A percentile compares a stretch with the other conserved stretches of the same genome.
phyloP scores from a whole-genome alignment of 2,329 filamentous ascomycete genomes.

The Pyricularia grisea region DNA sequence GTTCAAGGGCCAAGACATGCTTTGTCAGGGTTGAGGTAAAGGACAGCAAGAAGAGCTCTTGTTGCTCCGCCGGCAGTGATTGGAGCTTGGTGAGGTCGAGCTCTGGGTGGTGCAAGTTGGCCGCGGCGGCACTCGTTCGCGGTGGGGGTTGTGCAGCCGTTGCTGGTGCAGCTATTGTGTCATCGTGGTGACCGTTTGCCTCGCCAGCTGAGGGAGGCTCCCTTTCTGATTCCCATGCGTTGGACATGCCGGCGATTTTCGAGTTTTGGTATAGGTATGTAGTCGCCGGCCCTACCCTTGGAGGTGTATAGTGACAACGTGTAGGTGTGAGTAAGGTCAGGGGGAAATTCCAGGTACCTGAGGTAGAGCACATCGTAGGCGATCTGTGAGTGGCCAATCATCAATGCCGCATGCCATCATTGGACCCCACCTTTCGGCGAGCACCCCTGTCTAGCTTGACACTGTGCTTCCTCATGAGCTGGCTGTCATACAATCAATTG shows the following conservation, averaged over 20 bases:
- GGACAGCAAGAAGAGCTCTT: constrained; percentile 86
- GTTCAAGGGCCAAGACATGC: constrained; percentile 65
- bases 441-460: not conserved
- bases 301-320: not conserved
- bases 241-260: constrained; percentile 3
- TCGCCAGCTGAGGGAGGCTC: not conserved
- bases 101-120: constrained; percentile 51
- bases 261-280: not conserved
- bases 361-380: not conserved
- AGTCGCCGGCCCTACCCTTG: not conserved
- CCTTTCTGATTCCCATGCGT: constrained; percentile 1
- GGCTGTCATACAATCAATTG: not conserved
- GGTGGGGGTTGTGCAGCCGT: constrained; percentile 8
- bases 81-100: constrained; percentile 87
- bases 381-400: not conserved
- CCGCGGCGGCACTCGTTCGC: constrained; percentile 7
- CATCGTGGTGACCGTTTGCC: not conserved
- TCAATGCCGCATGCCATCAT: not conserved
- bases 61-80: constrained; percentile 82
- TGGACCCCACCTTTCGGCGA: not conserved
- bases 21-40: constrained; percentile 76
- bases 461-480: too few species aligned
- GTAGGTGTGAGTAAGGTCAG: not conserved
- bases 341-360: not conserved
- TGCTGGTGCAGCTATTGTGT: not conserved